Evolutionary conservation across 768 basidiomycete genomes (phyloP), one percentile per base, ranked within the genome.

Genomic region (Thelephora ganbajun): DNA sequence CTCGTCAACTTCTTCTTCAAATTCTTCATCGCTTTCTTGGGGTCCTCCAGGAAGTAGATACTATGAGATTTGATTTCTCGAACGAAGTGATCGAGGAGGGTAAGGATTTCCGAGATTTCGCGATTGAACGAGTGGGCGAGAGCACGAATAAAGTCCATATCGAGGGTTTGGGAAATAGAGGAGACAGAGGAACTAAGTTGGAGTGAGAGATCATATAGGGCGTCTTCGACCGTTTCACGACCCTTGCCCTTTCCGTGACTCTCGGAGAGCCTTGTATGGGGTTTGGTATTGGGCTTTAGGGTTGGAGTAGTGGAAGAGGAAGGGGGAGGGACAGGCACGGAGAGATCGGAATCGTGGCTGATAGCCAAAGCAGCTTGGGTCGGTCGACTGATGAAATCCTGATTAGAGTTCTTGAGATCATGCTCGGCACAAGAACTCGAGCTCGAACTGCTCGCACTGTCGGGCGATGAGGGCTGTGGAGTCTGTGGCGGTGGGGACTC

Each of bases 401-500:
- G 59, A 11, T 44, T 45, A 26, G 51, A 47, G 47, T 52, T 50
- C 16, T 49, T 43, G 39, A 14, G 6, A 41, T 22, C 14, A 49
- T 57, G 59, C 20, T 52, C 57, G 13, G 58, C 52, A 57, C 59
- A 61, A 33, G 60, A 59, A 46, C 59, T 56, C 33, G 58, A 41
- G 23, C 60, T 58, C 46, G 58, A 61, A 33, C 60, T 58, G 41
- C 60, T 58, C 5, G 51, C 52, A 43, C 60, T 59, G 41, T 61
- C 59, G n/a, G 57, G 53, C 12, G 54, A 53, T 23, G 49, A 44
- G 0, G 45, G 43, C 5, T 46, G 33, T 2, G 37, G 39, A 6
- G 35, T 45, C 22, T 41, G 12, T 46, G 43, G 5, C 51, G 50
- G 12, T 47, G 30, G 37, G 33, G 34, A 11, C 47, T 45, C 5